Evolutionary conservation across 1,284 basidiomycete genomes (phyloP), one percentile per base, ranked within the genome.

Genomic region (Malassezia arunalokei): DNA sequence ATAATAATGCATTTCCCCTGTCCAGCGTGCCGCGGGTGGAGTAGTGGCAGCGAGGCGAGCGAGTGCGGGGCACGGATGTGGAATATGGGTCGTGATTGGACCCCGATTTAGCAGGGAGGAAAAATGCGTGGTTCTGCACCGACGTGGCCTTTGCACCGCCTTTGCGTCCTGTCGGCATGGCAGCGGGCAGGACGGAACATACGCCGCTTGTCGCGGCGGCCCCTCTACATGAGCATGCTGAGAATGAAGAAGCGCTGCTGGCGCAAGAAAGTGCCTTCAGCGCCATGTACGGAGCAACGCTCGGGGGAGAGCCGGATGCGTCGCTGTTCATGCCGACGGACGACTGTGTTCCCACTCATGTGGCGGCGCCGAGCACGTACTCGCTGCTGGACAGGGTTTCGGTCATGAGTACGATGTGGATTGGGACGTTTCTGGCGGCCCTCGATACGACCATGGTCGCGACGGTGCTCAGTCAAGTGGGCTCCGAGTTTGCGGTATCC

Each of bases 401-500:
- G 43, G 64, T 70, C 56, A 63, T 70, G 65, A 57, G 66, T 27
- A 64, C 69, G 41, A 66, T 71, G 66, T 71, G 69, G 69, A 67
- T 71, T 49, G 69, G 69, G 31, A 63, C 58, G 6, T 68, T 68
- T 51, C 49, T 70, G 29, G 60, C 64, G 14, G 66, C 67, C 7
- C 56, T 70, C 28, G 69, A 72, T 49, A 65, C 68, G 15, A 71
- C 69, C 40, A 68, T 70, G 17, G 68, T 72, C 1, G 69, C 69
- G 1, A 70, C 66, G 43, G 71, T 72, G 45, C 43, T 70, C 30
- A 54, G 54, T 28, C 57, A 58, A 0, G 67, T 72, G 47, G 69
- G 69, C 39, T 68, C 66, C 51, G 69, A 72, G 48, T 72, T 72
- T 57, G 57, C 57, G 33, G 66, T 70, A 17, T 64, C 62, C 43